Conservation (phyloP, 305 asterid species). For the Lippia alba region DNA sequence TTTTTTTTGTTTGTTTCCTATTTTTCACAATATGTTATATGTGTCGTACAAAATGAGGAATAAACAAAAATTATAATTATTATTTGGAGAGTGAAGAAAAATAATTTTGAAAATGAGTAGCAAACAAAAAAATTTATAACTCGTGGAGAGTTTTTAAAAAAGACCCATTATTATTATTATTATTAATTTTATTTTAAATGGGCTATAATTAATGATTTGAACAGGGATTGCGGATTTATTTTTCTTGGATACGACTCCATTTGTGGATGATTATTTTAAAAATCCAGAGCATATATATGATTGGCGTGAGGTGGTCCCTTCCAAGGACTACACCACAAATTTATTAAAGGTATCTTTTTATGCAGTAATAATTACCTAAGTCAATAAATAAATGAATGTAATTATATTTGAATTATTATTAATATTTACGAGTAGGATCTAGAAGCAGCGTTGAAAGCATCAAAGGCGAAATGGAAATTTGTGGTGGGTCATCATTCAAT, state of each 20-base stretch:
- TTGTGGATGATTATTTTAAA: conserved; percentile 58
- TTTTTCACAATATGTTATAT: too few species aligned
- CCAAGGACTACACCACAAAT: conserved; percentile 41
- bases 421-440: conserved; percentile 34
- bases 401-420: too few species aligned
- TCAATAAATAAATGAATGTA: background rate
- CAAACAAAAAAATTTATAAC: too few species aligned
- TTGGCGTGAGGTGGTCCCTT: conserved; percentile 73
- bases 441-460: conserved; percentile 62
- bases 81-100: too few species aligned
- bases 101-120: too few species aligned
- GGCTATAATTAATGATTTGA: background rate
- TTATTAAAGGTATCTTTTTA: conserved; percentile 49
- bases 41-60: too few species aligned
- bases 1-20: too few species aligned
- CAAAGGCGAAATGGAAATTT: conserved; percentile 82
- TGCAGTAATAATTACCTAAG: background rate
- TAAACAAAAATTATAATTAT: too few species aligned
- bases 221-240: conserved; percentile 77
- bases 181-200: too few species aligned
- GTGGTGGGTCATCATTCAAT: conserved; percentile 90
- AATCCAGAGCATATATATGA: conserved; percentile 68
- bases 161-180: too few species aligned
- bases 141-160: too few species aligned
- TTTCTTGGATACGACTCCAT: conserved; percentile 84